These are phyloP conservation scores for Beauveria medogensis DNA, from an alignment of 2,329 filamentous ascomycete species.

Conservation along the genomic window DNA sequence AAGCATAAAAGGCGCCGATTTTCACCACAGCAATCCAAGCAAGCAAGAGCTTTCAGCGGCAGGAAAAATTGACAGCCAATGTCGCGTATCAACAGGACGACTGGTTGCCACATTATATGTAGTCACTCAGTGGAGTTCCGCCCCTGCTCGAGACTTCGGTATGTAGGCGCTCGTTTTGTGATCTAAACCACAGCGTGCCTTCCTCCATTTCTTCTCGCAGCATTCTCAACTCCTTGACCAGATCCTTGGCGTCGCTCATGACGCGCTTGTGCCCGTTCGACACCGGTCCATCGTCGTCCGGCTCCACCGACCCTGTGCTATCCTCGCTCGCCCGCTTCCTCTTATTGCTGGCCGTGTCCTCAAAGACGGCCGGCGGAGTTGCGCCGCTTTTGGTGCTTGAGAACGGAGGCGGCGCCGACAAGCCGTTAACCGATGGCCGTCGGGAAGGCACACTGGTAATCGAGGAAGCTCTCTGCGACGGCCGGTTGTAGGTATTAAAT, in stretches of 20 bases:
- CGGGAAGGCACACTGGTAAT: background rate
- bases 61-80: background rate
- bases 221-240: conserved; percentile 32
- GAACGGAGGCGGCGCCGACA: background rate
- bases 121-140: conserved; percentile 28
- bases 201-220: conserved; percentile 38
- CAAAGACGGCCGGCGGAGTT: conserved; percentile 10
- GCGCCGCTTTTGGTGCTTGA: background rate
- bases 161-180: conserved; percentile 36
- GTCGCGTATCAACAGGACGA: background rate
- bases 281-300: conserved; percentile 9
- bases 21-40: background rate
- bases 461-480: background rate
- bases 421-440: conserved; percentile 5
- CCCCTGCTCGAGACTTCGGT: conserved; percentile 27
- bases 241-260: conserved; percentile 33
- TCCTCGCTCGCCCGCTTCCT: conserved; percentile 25
- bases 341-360: conserved; percentile 20
- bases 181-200: conserved; percentile 37
- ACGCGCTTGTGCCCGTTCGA: conserved; percentile 29
- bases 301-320: conserved; percentile 12
- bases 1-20: background rate
- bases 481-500: conserved; percentile 13
- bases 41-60: background rate
- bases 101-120: conserved; percentile 16